Evolutionary conservation across 441 rosid genomes (phyloP).

Genomic region (Populus trichocarpa): DNA sequence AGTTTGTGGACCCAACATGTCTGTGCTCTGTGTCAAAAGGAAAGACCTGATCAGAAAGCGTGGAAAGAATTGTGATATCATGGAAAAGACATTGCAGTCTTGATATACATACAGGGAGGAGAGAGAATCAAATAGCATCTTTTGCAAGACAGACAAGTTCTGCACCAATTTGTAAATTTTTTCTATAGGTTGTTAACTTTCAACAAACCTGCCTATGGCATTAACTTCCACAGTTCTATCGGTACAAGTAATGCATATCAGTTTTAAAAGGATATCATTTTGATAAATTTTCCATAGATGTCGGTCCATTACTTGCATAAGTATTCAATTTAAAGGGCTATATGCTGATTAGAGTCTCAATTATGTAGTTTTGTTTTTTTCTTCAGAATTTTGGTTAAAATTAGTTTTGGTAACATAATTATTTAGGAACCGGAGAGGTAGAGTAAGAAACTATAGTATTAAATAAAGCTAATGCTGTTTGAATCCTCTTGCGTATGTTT

Average conservation of each 20-base stretch:
- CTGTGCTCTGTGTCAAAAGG: slow-evolving; percentile 74
- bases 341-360: background rate
- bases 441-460: background rate
- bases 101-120: background rate
- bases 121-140: background rate
- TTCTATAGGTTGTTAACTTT: background rate
- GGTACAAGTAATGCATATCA: background rate
- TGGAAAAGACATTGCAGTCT: slow-evolving; percentile 1
- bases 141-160: background rate
- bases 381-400: background rate
- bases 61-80: slow-evolving; percentile 5
- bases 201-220: background rate
- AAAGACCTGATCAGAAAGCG: slow-evolving; percentile 17
- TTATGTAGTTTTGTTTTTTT: background rate
- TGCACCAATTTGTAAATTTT: background rate
- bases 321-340: slow-evolving; percentile 6
- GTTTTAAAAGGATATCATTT: background rate
- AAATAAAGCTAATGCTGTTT: background rate
- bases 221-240: background rate
- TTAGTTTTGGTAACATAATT: background rate
- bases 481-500: slow-evolving; percentile 4
- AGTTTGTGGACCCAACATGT: slow-evolving; percentile 97
- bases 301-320: background rate
- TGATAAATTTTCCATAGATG: background rate
- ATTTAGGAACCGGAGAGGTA: background rate